phyloP scores from a whole-genome alignment of 2,329 filamentous ascomycete species.

The Cylindrodendrum hubeiense region DNA sequence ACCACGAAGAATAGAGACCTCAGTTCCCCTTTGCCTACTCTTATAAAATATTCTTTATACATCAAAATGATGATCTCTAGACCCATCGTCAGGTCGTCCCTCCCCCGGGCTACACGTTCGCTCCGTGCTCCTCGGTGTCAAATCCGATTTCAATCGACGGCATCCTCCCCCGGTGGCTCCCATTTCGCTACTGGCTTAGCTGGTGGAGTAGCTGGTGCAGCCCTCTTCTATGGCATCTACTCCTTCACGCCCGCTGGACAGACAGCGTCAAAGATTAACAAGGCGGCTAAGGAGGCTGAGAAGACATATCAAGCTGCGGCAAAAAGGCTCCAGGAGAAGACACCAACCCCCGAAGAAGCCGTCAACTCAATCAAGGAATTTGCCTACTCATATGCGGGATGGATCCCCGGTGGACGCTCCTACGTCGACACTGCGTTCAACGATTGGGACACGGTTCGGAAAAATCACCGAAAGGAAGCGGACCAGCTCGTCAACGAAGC shows the following conservation, averaged over 20 bases:
- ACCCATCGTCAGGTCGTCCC: constrained; percentile 43
- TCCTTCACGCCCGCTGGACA: constrained; percentile 59
- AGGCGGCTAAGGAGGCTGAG: constrained; percentile 66
- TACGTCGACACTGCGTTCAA: constrained; percentile 79
- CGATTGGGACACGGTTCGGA: constrained; percentile 75
- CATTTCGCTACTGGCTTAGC: constrained; percentile 56
- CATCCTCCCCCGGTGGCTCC: constrained; percentile 46
- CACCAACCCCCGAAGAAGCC: constrained; percentile 76
- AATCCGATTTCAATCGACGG: constrained; percentile 57
- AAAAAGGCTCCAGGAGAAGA: constrained; percentile 70
- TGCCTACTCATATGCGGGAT: constrained; percentile 76
- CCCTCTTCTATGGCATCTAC: constrained; percentile 58
- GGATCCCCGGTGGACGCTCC: constrained; percentile 76
- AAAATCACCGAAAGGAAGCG: constrained; percentile 77
- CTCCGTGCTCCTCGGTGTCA: constrained; percentile 42
- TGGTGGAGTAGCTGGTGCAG: constrained; percentile 58
- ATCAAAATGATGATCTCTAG: constrained; percentile 46
- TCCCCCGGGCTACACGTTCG: constrained; percentile 45
- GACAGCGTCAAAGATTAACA: constrained; percentile 57
- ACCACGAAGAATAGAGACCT: neutral
- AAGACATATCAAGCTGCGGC: constrained; percentile 71
- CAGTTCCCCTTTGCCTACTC: neutral
- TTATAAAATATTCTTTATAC: constrained; percentile 9
- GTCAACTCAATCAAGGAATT: constrained; percentile 74
- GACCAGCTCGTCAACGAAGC: constrained; percentile 76